These are phyloP conservation scores for Boletus insuetus DNA, from an alignment of 768 basidiomycete genomes.

Conservation along the genomic window DNA sequence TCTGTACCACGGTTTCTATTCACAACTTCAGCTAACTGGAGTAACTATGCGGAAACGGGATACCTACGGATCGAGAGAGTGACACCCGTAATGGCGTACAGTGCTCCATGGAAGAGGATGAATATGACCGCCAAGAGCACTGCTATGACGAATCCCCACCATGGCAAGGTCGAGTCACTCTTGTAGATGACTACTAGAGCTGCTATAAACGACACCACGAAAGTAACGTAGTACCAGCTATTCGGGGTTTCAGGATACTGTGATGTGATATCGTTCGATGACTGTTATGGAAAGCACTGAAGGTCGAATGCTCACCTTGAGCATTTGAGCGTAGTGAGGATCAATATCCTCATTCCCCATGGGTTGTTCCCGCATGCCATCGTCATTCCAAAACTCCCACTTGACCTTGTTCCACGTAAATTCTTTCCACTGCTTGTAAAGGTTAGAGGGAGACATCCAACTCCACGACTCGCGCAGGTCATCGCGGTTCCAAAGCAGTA, in stretches of 20 bases:
- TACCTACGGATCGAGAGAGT: slow-evolving; percentile 16
- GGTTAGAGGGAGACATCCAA: slow-evolving; percentile 40
- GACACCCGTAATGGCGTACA: slow-evolving; percentile 48
- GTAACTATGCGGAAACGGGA: neutral
- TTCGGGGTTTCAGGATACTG: slow-evolving; percentile 35
- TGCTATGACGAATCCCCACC: slow-evolving; percentile 57
- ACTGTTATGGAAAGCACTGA: slow-evolving; percentile 16
- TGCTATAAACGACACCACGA: slow-evolving; percentile 40
- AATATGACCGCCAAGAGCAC: slow-evolving; percentile 49
- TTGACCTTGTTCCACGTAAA: slow-evolving; percentile 33
- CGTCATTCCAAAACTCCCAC: slow-evolving; percentile 35
- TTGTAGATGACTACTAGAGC: slow-evolving; percentile 55
- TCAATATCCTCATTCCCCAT: slow-evolving; percentile 44
- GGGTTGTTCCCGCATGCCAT: slow-evolving; percentile 20
- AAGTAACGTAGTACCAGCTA: slow-evolving; percentile 31
- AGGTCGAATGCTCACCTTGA: slow-evolving; percentile 20
- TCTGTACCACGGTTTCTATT: slow-evolving; percentile 31
- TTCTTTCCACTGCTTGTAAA: slow-evolving; percentile 23
- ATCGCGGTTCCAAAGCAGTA: slow-evolving; percentile 51
- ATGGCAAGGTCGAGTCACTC: slow-evolving; percentile 50
- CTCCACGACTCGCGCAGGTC: slow-evolving; percentile 46
- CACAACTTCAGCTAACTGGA: neutral
- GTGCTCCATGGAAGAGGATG: slow-evolving; percentile 50
- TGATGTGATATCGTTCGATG: neutral
- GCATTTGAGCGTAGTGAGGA: slow-evolving; percentile 58